Base-by-base conservation (phyloP, 768 basidiomycete species). In the Russula sp. region DNA sequence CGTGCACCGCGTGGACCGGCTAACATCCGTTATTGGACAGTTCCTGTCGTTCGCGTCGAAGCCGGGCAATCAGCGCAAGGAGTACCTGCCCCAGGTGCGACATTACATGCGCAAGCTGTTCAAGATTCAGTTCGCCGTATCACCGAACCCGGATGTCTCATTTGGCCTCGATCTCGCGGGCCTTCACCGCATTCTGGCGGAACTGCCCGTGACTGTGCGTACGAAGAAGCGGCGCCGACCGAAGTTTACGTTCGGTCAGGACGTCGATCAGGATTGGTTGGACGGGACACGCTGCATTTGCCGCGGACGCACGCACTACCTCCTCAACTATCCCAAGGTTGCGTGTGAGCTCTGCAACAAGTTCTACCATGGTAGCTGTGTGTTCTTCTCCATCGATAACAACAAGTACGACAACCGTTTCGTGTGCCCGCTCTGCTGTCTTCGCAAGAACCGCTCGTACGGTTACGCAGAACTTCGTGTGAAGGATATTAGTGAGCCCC, bases 31-130 rank as follows among this genome's bases (percentile, higher is more conserved):
- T 59, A 90, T 93, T 64, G 90, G 90, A 7, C 87, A 89, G 72
- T 93, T 94, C 75, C 74, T 92, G 59, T 79, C 86, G 3, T 91
- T 82, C 68, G 87, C 87, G 14, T 83, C 85, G 1, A 82, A 84
- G 68, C 79, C 82, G 37, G 79, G 79, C 40, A 88, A 91, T 63
- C 90, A 90, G 70, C 83, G 84, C n/a, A 76, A 79, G 4, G 88
- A 89, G 59, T 88, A 86, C 68, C 85, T 93, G 45, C 82, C 86
- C 16, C 91, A 91, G 72, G 89, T 92, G 13, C 84, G 91, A 37
- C 91, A 94, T 72, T 93, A 87, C 72, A 91, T 94, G 89, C 86
- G 91, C 67, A 94, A 94, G 75, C 76, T 93, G 16, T 93, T 86
- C 78, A 88, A 86, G 76, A 89, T 94, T 57, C 91, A 92, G 74